These are phyloP conservation scores for Salix caprea DNA, from an alignment of 345 rosid species.

Conservation along the genomic window DNA sequence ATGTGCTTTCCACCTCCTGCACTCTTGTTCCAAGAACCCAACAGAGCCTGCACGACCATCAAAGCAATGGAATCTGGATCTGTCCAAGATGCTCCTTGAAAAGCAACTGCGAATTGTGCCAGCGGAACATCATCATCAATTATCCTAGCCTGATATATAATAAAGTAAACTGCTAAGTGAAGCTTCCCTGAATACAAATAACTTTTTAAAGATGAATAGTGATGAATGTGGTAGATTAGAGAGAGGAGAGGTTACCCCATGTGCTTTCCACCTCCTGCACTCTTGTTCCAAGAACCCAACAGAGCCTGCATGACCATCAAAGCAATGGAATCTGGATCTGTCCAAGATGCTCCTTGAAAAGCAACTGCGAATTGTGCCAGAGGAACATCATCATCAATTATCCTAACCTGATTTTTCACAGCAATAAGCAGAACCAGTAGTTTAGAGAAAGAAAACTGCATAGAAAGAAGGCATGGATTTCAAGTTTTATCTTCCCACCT, in stretches of 20 bases:
- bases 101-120: no score
- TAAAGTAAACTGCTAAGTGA: no score
- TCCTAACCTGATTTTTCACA: conserved; percentile 60
- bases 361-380: conserved; percentile 98
- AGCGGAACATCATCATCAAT: no score
- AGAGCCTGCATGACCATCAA: conserved; percentile 98
- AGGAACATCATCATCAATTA: conserved; percentile 87
- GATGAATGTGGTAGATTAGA: neutral
- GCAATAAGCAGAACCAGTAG: neutral
- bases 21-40: no score
- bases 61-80: no score
- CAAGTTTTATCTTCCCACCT: conserved; percentile 45
- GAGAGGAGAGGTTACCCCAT: conserved; percentile 66
- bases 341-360: conserved; percentile 96
- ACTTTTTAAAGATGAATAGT: neutral
- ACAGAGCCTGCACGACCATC: no score
- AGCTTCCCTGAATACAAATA: neutral
- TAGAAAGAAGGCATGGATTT: neutral
- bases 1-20: no score
- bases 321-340: conserved; percentile 93
- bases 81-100: no score
- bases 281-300: conserved; percentile 95
- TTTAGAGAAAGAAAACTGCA: neutral
- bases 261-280: conserved; percentile 89
- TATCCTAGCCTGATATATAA: no score